Percentiles rank a stretch among this genome's conserved stretches.
phyloP scores from a whole-genome alignment of 345 rosid genomes.

The Acer campestre region DNA sequence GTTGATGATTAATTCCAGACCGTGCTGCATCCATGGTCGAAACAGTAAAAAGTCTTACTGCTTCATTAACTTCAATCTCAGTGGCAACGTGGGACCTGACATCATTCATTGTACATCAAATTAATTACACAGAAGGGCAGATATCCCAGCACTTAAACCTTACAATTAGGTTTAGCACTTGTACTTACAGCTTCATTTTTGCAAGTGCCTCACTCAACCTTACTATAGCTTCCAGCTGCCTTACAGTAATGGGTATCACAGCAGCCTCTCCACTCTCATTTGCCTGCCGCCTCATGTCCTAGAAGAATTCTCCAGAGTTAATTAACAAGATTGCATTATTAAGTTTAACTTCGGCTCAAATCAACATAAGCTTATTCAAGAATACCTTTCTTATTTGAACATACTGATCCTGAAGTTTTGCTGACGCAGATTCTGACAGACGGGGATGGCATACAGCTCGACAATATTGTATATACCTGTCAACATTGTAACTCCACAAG shows the following conservation, averaged over 20 bases:
- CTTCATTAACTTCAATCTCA: slow-evolving; percentile 82
- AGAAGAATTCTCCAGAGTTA: slow-evolving; percentile 15
- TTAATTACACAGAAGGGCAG: not conserved
- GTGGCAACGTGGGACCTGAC: slow-evolving; percentile 82
- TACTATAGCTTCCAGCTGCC: slow-evolving; percentile 93
- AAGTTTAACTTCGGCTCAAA: not conserved
- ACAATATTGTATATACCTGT: slow-evolving; percentile 85
- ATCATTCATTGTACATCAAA: not conserved
- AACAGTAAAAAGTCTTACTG: slow-evolving; percentile 81
- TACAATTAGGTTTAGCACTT: slow-evolving; percentile 3
- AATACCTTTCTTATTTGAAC: slow-evolving; percentile 86
- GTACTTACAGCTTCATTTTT: slow-evolving; percentile 89
- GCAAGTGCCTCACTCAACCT: slow-evolving; percentile 94
- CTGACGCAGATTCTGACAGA: slow-evolving; percentile 75
- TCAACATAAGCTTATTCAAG: not conserved
- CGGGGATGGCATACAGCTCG: slow-evolving; percentile 83
- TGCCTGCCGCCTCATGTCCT: slow-evolving; percentile 96
- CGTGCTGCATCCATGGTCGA: slow-evolving; percentile 98
- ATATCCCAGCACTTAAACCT: no score
- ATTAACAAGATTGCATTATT: not conserved
- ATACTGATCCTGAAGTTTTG: slow-evolving; percentile 72
- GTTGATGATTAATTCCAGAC: slow-evolving; percentile 89
- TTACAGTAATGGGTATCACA: slow-evolving; percentile 86
- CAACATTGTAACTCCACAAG: slow-evolving; percentile 21
- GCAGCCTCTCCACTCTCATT: slow-evolving; percentile 93